A percentile compares a stretch with the other conserved stretches of the same genome.
Conservation (phyloP, 164 flowering plant genomes). For the Litsea cubeba region DNA sequence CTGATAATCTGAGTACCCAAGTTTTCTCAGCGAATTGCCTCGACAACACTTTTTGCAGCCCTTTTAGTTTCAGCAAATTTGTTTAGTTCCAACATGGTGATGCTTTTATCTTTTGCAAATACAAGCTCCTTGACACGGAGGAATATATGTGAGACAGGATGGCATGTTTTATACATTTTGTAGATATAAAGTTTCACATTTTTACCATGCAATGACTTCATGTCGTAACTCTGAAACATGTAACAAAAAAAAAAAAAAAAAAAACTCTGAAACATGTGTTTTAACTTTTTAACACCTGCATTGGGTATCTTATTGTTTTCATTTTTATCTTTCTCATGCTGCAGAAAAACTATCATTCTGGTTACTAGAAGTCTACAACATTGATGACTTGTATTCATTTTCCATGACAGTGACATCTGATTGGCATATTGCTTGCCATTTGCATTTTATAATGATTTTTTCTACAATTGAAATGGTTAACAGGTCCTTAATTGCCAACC, state of each 20-base stretch:
- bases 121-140: not conserved
- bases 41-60: not conserved
- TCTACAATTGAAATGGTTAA: not conserved
- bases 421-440: too few relatives aligned
- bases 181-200: not conserved
- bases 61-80: not conserved
- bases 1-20: not conserved
- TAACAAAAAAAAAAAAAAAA: too few relatives aligned
- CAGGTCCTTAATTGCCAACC: conserved; percentile 94
- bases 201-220: not conserved
- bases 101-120: not conserved
- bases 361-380: too few relatives aligned
- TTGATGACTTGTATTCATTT: too few relatives aligned
- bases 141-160: not conserved
- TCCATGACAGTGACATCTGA: too few relatives aligned
- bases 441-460: too few relatives aligned
- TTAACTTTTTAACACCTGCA: not conserved
- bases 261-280: not conserved
- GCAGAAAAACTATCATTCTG: too few relatives aligned
- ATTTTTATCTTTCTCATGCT: too few relatives aligned
- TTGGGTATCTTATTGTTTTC: not conserved
- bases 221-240: not conserved
- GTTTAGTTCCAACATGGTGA: not conserved
- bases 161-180: not conserved
- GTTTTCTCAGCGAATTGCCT: not conserved